Evolutionary conservation across 2,329 filamentous ascomycete species (phyloP), one percentile per base, ranked within the genome.

Genomic region (Beauveria caledonica): DNA sequence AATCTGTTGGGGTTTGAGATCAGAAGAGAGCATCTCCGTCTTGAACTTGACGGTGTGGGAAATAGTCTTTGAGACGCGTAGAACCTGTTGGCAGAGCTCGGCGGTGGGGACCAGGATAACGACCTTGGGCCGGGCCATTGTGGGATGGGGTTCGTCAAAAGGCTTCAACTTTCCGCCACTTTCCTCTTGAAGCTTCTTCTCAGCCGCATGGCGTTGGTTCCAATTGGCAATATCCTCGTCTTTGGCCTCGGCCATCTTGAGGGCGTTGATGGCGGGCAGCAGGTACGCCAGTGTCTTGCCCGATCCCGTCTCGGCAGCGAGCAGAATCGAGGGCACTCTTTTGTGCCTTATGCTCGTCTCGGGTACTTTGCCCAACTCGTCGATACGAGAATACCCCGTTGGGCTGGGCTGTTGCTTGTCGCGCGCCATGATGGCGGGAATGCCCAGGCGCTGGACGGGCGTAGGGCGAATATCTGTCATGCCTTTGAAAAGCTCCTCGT

Each of bases 251-350:
- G 85, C 86, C 39, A 84, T 77, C 76, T 99, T 99, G 67, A 99
- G 74, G 9, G 90, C 89, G 73, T 99, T 86, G 57, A 99, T 79
- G 17, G 87, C 82, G 0, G 94, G 95, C 5, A 97, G 75, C 5
- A 97, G 78, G 70, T 99, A 99, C 9, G 94, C 91, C 63, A 99
- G 78, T 1, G 94, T 99, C 78, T 99, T 99, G 62, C 94, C 94
- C 0, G 94, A 97, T 13, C 94, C 94, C 0, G 94, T 99, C 78
- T 99, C 94, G 11, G 94, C 94, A 4, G 94, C 94, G 54, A 99
- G 80, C 13, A 99, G 80, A 69, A 90, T 97, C 1, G 73, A 73
- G n/a, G 58, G 50, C 8, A 60, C 49, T 8, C 33, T 60, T 6
- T 19, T 42, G 9, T 49, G 49, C 15, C 10, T 23, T 9, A 48